These are phyloP conservation scores for Penicillium sp. DNA, from an alignment of 2,329 filamentous ascomycete species.

Conservation along the genomic window DNA sequence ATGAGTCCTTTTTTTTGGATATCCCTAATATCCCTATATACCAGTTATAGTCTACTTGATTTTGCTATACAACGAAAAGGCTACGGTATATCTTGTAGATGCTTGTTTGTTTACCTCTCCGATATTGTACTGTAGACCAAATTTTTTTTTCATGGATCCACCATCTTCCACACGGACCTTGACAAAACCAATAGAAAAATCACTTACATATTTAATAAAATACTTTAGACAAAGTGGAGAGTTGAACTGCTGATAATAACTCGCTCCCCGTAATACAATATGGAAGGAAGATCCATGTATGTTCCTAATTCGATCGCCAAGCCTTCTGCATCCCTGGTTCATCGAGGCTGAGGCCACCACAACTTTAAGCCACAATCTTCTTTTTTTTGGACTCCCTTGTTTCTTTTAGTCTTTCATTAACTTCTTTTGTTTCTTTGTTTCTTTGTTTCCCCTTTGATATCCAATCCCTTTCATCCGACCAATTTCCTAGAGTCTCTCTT, in stretches of 20 bases:
- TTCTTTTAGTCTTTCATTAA: slow-evolving; percentile 18
- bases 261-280: neutral
- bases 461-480: slow-evolving; percentile 11
- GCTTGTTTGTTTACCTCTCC: neutral
- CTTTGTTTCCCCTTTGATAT: neutral
- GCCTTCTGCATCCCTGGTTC: slow-evolving; percentile 13
- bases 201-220: neutral
- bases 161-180: neutral
- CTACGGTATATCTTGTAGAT: neutral
- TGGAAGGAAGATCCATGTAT: no score
- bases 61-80: neutral
- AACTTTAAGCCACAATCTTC: slow-evolving; percentile 13
- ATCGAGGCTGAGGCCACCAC: slow-evolving; percentile 11
- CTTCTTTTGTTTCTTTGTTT: slow-evolving; percentile 8
- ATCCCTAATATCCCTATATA: neutral
- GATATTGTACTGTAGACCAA: no score
- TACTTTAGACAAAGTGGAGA: neutral
- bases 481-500: slow-evolving; percentile 12
- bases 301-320: slow-evolving; percentile 11
- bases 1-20: no score
- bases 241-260: neutral
- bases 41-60: neutral
- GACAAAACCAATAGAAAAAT: neutral
- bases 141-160: neutral
- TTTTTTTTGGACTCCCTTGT: slow-evolving; percentile 3